phyloP scores from a whole-genome alignment of 2,329 filamentous ascomycete species.

The Sporothrix globosa region DNA sequence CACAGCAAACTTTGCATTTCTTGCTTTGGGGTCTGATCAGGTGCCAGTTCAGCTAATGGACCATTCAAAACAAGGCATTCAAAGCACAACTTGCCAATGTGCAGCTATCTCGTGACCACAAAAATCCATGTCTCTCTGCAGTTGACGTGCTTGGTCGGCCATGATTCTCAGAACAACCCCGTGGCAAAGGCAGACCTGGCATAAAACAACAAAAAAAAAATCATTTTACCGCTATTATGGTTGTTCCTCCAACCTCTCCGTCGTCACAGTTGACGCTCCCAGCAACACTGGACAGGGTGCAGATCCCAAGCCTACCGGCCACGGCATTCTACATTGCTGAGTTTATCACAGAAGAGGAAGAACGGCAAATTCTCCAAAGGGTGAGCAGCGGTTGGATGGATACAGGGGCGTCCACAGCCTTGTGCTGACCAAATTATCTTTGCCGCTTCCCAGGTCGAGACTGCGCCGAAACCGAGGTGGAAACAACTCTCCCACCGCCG shows the following conservation, averaged over 20 bases:
- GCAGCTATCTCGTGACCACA: conserved; percentile 22
- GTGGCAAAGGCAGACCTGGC: neutral
- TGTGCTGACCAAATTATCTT: conserved; percentile 2
- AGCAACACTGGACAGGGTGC: conserved; percentile 53
- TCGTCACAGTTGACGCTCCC: conserved; percentile 45
- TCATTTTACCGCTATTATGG: conserved; percentile 27
- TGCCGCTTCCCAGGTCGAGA: conserved; percentile 51
- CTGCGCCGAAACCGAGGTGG: conserved; percentile 77
- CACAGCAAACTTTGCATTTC: neutral
- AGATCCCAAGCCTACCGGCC: conserved; percentile 60
- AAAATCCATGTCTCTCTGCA: conserved; percentile 13
- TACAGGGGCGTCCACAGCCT: neutral
- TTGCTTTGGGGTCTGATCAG: neutral
- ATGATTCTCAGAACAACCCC: neutral
- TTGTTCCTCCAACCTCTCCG: neutral
- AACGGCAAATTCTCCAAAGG: conserved; percentile 70
- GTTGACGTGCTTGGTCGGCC: neutral
- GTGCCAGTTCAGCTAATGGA: neutral
- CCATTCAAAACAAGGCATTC: conserved; percentile 2
- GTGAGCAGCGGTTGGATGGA: conserved; percentile 47
- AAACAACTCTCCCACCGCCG: conserved; percentile 84
- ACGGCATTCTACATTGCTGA: conserved; percentile 82
- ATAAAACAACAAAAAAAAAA: neutral
- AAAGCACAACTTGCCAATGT: neutral
- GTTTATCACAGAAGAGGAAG: conserved; percentile 79